phyloP scores from a whole-genome alignment of 1,139 yeast genomes.

The Candida sanyaensis region DNA sequence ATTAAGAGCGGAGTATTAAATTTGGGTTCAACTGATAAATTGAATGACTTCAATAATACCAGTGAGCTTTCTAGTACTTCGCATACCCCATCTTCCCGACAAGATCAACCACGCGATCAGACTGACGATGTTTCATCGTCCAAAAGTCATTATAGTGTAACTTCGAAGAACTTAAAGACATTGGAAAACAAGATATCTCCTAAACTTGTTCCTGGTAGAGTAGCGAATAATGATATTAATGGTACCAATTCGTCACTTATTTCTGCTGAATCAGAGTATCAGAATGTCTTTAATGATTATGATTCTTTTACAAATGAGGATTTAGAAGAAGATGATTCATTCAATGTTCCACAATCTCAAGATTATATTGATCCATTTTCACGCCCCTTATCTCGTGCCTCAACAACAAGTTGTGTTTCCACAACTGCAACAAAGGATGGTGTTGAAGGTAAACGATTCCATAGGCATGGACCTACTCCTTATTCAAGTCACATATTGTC shows the following conservation, averaged over 20 bases:
- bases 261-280: slow-evolving; percentile 29
- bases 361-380: slow-evolving; percentile 27
- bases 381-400: slow-evolving; percentile 61
- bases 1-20: slow-evolving; percentile 40
- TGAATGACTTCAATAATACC: slow-evolving; percentile 17
- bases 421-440: slow-evolving; percentile 78
- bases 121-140: slow-evolving; percentile 12
- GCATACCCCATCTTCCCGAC: slow-evolving; percentile 1
- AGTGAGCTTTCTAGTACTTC: slow-evolving; percentile 2
- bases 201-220: not conserved
- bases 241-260: slow-evolving; percentile 28
- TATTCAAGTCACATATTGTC: slow-evolving; percentile 36
- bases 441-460: slow-evolving; percentile 61
- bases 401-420: slow-evolving; percentile 65
- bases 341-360: not conserved
- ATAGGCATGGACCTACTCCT: slow-evolving; percentile 42
- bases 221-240: slow-evolving; percentile 2
- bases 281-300: slow-evolving; percentile 13
- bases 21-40: slow-evolving; percentile 27
- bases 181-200: slow-evolving; percentile 8
- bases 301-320: slow-evolving; percentile 4
- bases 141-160: slow-evolving; percentile 22
- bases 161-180: slow-evolving; percentile 22
- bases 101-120: slow-evolving; percentile 6
- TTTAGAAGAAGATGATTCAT: slow-evolving; percentile 1